Base-by-base conservation (phyloP, 2,329 filamentous ascomycete genomes). In the Plenodomus tracheiphilus region DNA sequence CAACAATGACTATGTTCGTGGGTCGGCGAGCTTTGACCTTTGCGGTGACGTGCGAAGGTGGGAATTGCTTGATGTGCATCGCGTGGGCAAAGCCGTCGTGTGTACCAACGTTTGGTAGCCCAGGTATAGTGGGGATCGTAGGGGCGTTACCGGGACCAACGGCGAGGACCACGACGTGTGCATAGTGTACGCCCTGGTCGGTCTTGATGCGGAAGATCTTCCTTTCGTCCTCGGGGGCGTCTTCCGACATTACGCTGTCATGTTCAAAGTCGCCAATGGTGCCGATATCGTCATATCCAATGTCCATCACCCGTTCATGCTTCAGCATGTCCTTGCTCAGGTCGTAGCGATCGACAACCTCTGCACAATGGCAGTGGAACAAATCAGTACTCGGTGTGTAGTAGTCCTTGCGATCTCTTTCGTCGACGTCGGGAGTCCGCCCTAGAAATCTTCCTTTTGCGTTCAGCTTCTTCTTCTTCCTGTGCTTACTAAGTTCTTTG, bases 401-500 rank as follows among this genome's bases (percentile, higher is more conserved):
- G 50, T 79, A 79, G 47, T 78, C 76, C 50, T 77, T 76, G 0
- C 76, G 69, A 52, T 79, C 76, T 20, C 76, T 60, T 47, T 79
- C 76, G 37, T 78, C 75, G 6, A 78, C 70, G 13, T 72, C 70
- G 2, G 73, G 64, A 15, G 66, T 61, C 8, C 58, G 53, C 17
- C 63, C 49, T 11, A 57, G 78, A 77, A 77, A 78, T 65, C 74
- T 74, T 44, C 77, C 75, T 32, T 59, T 66, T 71, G 45, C 43
- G 32, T 64, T 66, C 15, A 62, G 74, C 68, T 84, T 83, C 77
- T 90, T 91, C 75, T 86, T 87, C 68, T 75, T 77, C 49, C 83
- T 81, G 69, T 93, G 87, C 73, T 93, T 93, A 74, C 87, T 91
- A 47, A 91, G 70, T 62, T 91, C 88, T 62, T 87, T 90, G 0